phyloP scores from a whole-genome alignment of 805 yeast genomes.

The Scheffersomyces spartinae region DNA sequence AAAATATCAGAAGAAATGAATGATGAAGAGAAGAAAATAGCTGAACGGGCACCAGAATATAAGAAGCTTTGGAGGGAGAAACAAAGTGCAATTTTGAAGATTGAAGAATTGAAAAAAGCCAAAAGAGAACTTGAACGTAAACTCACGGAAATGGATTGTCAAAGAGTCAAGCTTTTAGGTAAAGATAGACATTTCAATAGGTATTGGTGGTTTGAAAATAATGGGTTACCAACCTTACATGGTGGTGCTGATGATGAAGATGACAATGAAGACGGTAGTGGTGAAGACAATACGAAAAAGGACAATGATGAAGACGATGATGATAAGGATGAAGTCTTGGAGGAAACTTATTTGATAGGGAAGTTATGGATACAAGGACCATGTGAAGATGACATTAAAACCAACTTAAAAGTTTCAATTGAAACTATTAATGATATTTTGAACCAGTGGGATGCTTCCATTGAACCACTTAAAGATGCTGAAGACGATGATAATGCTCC shows the following conservation, averaged over 20 bases:
- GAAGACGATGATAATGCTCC: background rate
- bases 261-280: constrained; percentile 19
- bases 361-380: constrained; percentile 92
- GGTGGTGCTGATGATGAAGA: constrained; percentile 30
- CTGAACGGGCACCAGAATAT: constrained; percentile 1
- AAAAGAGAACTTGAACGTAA: constrained; percentile 47
- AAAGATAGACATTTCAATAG: constrained; percentile 74
- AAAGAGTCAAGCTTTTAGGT: constrained; percentile 67
- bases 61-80: constrained; percentile 2
- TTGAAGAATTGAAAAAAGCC: constrained; percentile 33
- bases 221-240: constrained; percentile 57
- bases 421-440: too few species aligned
- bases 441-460: constrained; percentile 1
- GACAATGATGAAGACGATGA: constrained; percentile 25
- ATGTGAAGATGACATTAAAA: constrained; percentile 28
- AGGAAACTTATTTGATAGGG: constrained; percentile 66
- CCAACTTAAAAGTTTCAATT: too few species aligned
- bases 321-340: constrained; percentile 33
- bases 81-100: constrained; percentile 13
- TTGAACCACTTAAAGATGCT: too few species aligned
- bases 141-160: constrained; percentile 62
- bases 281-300: constrained; percentile 7
- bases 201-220: constrained; percentile 92
- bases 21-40: constrained; percentile 2
- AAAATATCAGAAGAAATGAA: background rate